Conservation (phyloP, 257 asterid genomes). For the Capsicum chinense region DNA sequence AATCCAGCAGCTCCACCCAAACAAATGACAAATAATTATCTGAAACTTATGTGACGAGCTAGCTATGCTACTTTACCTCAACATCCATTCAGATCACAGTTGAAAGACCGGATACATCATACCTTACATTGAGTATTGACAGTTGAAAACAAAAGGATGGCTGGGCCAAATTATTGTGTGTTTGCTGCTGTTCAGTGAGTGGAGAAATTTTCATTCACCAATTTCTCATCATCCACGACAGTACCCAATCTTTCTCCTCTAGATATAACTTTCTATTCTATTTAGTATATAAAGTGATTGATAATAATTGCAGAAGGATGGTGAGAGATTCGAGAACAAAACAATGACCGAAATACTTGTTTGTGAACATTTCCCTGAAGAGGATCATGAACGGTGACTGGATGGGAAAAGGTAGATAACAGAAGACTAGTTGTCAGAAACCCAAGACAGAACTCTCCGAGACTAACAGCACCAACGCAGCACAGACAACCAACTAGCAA, state of each 20-base stretch:
- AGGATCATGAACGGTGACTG: background rate
- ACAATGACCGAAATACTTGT: background rate
- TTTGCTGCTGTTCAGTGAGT: background rate
- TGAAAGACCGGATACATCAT: background rate
- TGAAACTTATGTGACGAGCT: background rate
- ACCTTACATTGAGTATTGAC: background rate
- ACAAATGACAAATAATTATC: background rate
- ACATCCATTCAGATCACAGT: background rate
- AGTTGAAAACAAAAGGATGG: background rate
- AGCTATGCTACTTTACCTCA: slow-evolving; percentile 9
- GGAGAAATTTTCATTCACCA: background rate
- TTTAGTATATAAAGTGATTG: background rate
- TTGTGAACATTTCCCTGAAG: slow-evolving; percentile 1
- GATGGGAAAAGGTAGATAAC: background rate
- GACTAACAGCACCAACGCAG: background rate
- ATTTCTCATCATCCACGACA: background rate
- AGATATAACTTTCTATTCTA: slow-evolving; percentile 1
- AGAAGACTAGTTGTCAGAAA: slow-evolving; percentile 4
- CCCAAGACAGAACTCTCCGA: slow-evolving; percentile 2
- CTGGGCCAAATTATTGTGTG: background rate
- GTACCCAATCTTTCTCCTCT: background rate
- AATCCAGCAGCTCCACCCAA: background rate
- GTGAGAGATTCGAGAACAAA: background rate
- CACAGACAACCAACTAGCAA: background rate
- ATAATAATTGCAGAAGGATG: slow-evolving; percentile 20